Evolutionary conservation across 495 filamentous ascomycete genomes (phyloP), one percentile per base, ranked within the genome.

Genomic region (Thozetella sp.): DNA sequence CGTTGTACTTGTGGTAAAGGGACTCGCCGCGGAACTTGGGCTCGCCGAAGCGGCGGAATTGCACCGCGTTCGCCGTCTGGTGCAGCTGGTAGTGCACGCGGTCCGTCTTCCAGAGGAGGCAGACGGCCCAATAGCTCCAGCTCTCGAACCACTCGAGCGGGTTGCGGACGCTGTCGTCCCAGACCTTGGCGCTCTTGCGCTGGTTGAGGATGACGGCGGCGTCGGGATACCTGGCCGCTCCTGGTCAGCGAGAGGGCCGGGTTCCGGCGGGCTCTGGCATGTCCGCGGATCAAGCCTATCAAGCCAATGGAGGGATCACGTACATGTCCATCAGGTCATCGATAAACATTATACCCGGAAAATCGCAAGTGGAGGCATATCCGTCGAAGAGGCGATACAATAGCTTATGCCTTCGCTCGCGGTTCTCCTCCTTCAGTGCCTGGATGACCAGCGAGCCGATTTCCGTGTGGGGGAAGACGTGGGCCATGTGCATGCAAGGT

Each of bases 251-350:
- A 37, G 30, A 6, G 6, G 15, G 30, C 30, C 30, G 15, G 30
- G 30, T 37, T n/a, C n/a, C n/a, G n/a, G n/a, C n/a, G n/a, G n/a
- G n/a, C n/a, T n/a, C n/a, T n/a, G n/a, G n/a, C n/a, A n/a, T n/a
- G n/a, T n/a, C n/a, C n/a, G n/a, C n/a, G n/a, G n/a, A n/a, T n/a
- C n/a, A n/a, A n/a, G n/a, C n/a, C n/a, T n/a, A n/a, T n/a, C n/a
- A n/a, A n/a, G n/a, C n/a, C n/a, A n/a, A n/a, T n/a, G n/a, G n/a
- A 37, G 30, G 30, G 30, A 15, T 6, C 15, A 15, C 30, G 30
- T 15, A 37, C 66, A 74, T 72, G 43, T 71, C 71, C 66, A 74
- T 72, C 2, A 71, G 57, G 46, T 72, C 68, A 11, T 72, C 70
- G 12, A 63, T 53, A 55, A 72, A 65, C 25, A 62, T 30, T 22